Evolutionary conservation across 1,284 basidiomycete species (phyloP).

Genomic region (Cryptococcus sp.): DNA sequence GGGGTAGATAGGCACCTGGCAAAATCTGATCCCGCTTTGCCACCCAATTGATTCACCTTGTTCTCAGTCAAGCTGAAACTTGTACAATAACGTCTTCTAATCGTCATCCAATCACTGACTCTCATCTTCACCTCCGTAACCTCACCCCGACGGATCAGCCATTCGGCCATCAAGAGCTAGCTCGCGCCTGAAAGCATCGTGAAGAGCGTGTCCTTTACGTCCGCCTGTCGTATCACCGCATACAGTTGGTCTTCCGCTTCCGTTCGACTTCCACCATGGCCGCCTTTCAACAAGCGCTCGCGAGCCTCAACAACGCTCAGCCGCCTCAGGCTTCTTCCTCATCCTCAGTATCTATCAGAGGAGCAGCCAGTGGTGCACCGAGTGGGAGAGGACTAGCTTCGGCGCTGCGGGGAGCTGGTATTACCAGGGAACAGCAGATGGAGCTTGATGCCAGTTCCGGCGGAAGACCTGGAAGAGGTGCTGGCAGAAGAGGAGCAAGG

Average conservation of each 20-base stretch:
- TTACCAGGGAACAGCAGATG: constrained; percentile 33
- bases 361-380: constrained; percentile 23
- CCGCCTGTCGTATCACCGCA: too few relatives aligned
- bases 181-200: too few relatives aligned
- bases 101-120: too few relatives aligned
- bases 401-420: constrained; percentile 42
- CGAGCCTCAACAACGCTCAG: constrained; percentile 14
- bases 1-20: too few relatives aligned
- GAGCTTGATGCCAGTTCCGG: constrained; percentile 33
- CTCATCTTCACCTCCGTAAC: too few relatives aligned
- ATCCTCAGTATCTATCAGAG: constrained; percentile 30
- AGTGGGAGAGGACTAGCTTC: constrained; percentile 15
- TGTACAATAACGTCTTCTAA: too few relatives aligned
- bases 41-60: too few relatives aligned
- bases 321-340: constrained; percentile 4
- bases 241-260: neutral
- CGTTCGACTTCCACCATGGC: constrained; percentile 5
- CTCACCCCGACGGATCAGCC: too few relatives aligned
- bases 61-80: too few relatives aligned
- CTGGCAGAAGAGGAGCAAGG: constrained; percentile 18
- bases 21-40: too few relatives aligned
- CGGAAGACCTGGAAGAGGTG: constrained; percentile 24
- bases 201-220: too few relatives aligned
- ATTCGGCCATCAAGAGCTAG: too few relatives aligned
- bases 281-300: constrained; percentile 32